Base-by-base conservation (phyloP, 2,329 filamentous ascomycete species). In the Nannizzia gypsea region DNA sequence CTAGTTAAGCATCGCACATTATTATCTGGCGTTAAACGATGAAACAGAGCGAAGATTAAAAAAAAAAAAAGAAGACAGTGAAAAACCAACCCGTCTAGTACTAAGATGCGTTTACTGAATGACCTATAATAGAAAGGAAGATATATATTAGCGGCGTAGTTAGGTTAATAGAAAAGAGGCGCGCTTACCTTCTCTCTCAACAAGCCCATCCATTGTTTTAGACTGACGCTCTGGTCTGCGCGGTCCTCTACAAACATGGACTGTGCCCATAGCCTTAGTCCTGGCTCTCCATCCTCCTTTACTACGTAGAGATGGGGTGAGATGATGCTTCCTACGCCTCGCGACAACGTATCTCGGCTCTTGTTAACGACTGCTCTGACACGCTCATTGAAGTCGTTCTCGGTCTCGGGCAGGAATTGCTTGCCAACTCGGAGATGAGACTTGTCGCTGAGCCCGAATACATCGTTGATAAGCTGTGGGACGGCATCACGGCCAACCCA, bases 341-440 rank as follows among this genome's bases (percentile, higher is more conserved):
- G 88, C 31, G 88, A 82, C 71, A 85, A 82, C 76, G 95, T 87
- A 69, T 97, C 92, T 60, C 87, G 82, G 72, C 89, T 95, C 84
- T 99, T 99, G 67, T 91, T 86, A 60, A 96, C 77, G 8, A 99
- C 90, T 5, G 88, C 88, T 57, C 93, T 84, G 38, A 99, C 87
- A 26, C 92, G 84, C 78, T 97, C 92, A 74, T 90, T 97, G 80
- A 97, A 96, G 72, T 99, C 93, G 66, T 90, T 92, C 67, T 97
- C 93, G 42, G 97, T 77, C 66, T 95, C 86, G 0, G 92, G 90
- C 64, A 99, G 74, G 3, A 85, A 83, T 24, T 86, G 86, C 81
- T 99, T 99, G 72, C 93, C 93, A 64, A 96, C 89, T 65, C 90
- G 90, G 63, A 99, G 78, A 70, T 90, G 87, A 42, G 84, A 85